phyloP scores from a whole-genome alignment of 768 basidiomycete species.

The Lyophyllum atratum region DNA sequence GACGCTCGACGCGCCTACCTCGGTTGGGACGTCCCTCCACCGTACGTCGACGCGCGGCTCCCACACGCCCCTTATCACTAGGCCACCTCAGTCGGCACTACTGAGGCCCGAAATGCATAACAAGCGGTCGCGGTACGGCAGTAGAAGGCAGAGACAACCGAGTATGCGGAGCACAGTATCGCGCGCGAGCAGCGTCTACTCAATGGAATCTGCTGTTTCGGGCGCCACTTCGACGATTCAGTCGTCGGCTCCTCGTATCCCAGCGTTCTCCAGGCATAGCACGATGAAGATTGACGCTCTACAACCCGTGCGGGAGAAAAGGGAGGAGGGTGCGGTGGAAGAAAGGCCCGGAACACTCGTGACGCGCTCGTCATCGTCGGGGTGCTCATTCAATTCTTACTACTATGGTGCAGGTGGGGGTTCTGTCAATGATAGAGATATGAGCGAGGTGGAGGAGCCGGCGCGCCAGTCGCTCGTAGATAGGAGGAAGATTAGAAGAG shows the following conservation, averaged over 20 bases:
- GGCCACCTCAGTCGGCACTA: constrained; percentile 13
- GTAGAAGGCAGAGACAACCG: constrained; percentile 2
- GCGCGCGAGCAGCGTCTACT: constrained; percentile 26
- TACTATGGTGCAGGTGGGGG: constrained; percentile 8
- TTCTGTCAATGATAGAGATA: not conserved
- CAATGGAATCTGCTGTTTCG: constrained; percentile 20
- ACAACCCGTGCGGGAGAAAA: constrained; percentile 8
- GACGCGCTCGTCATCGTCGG: constrained; percentile 16
- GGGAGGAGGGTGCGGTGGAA: not conserved
- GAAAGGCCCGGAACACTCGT: constrained; percentile 3
- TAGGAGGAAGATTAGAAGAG: not conserved
- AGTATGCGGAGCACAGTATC: constrained; percentile 15
- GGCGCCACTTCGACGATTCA: not conserved
- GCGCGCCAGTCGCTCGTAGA: constrained; percentile 4
- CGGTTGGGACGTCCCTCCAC: constrained; percentile 6
- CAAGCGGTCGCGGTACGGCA: constrained; percentile 5
- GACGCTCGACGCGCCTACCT: constrained; percentile 7
- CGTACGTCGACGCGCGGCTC: constrained; percentile 18
- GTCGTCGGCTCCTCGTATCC: constrained; percentile 13
- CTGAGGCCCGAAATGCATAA: constrained; percentile 7
- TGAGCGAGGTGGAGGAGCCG: not conserved
- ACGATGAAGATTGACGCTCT: constrained; percentile 14
- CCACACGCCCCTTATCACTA: constrained; percentile 12
- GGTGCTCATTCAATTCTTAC: constrained; percentile 16
- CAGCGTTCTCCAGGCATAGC: constrained; percentile 16